Evolutionary conservation across 495 filamentous ascomycete species (phyloP).

Genomic region (Aspergillus cavernicola): DNA sequence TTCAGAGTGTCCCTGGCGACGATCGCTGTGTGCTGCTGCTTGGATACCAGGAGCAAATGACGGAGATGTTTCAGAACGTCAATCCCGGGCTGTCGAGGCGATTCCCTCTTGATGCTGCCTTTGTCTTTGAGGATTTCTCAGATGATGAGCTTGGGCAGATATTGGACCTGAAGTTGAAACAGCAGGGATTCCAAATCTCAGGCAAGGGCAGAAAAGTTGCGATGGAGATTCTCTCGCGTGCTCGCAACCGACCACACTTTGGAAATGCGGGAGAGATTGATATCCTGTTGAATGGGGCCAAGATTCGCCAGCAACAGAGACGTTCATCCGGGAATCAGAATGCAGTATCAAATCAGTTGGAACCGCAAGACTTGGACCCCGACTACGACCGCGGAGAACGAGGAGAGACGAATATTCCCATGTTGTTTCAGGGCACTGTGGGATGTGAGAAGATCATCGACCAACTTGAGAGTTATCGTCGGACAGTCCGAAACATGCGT

Average conservation of each 20-base stretch:
- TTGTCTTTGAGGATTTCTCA: constrained; percentile 68
- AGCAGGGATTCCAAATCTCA: constrained; percentile 42
- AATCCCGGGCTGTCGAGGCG: constrained; percentile 71
- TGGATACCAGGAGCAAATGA: constrained; percentile 76
- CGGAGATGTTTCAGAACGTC: constrained; percentile 72
- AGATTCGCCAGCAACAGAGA: constrained; percentile 53
- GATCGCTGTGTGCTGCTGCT: constrained; percentile 75
- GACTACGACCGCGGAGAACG: constrained; percentile 55
- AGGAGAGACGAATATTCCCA: constrained; percentile 47
- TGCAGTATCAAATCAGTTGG: constrained; percentile 38
- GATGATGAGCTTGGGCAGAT: constrained; percentile 55
- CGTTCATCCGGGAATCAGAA: constrained; percentile 15
- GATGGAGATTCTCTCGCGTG: constrained; percentile 38
- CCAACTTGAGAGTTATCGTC: constrained; percentile 58
- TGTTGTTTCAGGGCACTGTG: constrained; percentile 62
- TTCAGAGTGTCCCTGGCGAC: constrained; percentile 72
- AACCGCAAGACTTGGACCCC: constrained; percentile 65
- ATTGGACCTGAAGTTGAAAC: constrained; percentile 48
- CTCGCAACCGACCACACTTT: constrained; percentile 47
- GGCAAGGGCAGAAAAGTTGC: constrained; percentile 34
- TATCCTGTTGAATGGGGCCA: constrained; percentile 58
- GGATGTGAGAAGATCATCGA: constrained; percentile 61
- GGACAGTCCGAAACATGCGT: constrained; percentile 49
- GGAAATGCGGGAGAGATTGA: constrained; percentile 61
- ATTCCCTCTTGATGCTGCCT: constrained; percentile 62